A percentile compares a stretch with the other conserved stretches of the same genome.
Conservation (phyloP, 352 stramenopile species). For the Pythium coloratum region DNA sequence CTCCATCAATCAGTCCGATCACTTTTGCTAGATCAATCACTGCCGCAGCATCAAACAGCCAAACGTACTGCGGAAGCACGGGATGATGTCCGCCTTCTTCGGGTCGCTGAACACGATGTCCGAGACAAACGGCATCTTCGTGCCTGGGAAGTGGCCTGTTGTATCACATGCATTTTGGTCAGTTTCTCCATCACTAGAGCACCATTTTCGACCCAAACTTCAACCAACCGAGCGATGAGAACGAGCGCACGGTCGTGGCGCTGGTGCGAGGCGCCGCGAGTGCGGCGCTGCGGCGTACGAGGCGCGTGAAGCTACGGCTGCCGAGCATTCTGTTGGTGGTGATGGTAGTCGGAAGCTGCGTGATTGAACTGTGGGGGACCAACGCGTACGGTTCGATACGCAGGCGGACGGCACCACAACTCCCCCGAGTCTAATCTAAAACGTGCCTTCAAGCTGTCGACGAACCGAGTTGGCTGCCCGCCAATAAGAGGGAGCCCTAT, state of each 20-base stretch:
- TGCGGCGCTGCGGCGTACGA: constrained; percentile 21
- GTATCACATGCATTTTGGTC: not conserved
- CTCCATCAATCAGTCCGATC: too few species aligned
- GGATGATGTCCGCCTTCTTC: constrained; percentile 78
- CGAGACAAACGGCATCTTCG: constrained; percentile 87
- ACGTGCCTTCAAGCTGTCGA: constrained; percentile 34
- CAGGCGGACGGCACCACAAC: not conserved
- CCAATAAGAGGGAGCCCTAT: constrained; percentile 11
- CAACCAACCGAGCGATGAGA: constrained; percentile 38
- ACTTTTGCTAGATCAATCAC: not conserved
- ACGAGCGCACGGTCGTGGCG: constrained; percentile 8
- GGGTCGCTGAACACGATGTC: constrained; percentile 89
- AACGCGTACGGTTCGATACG: too few species aligned
- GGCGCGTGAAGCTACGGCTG: constrained; percentile 16
- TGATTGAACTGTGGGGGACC: constrained; percentile 11
- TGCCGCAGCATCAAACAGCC: not conserved
- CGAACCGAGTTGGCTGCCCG: constrained; percentile 16
- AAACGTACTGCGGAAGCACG: constrained; percentile 88
- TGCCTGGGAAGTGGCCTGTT: constrained; percentile 73
- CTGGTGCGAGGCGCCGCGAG: constrained; percentile 5
- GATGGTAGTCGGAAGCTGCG: not conserved
- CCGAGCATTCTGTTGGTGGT: constrained; percentile 13
- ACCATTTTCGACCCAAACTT: not conserved
- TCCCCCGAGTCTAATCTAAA: not conserved
- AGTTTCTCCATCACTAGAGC: not conserved